Evolutionary conservation across 2,329 filamentous ascomycete species (phyloP), one percentile per base, ranked within the genome.

Genomic region (Sordariomycetes sp.): DNA sequence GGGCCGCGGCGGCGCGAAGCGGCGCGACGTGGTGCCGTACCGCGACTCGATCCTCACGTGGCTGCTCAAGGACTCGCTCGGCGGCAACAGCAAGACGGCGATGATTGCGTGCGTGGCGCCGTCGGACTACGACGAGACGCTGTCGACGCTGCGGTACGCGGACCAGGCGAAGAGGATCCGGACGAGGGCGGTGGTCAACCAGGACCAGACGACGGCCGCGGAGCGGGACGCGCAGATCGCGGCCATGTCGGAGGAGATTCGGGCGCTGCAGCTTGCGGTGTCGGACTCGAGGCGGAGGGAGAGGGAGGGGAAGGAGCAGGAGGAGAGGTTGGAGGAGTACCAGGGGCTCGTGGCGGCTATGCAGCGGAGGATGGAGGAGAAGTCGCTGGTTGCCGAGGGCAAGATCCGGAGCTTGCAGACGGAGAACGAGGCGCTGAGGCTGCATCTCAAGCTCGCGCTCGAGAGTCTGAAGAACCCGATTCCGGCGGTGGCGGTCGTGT

Each of bases 41-140:
- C 86, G 94, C 62, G 94, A 99, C 71, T 96, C 90, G 1, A 85
- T 86, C 63, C 72, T 86, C 55, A 86, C 82, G 1, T 86, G 92
- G 92, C 79, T 99, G 3, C 79, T 99, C 62, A 97, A 97, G 69
- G 94, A 99, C 70, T 95, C 89, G 1, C 77, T 99, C 0, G 94
- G 94, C 13, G 94, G 94, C 57, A 99, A 99, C 77, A 92, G 86
- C 66, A 99, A 97, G 72, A 99, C 94, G 10, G 94, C 94, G 61
- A 99, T 99, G 94, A 96, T 99, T 65, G 94, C 94, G 10, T 97
- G 94, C 69, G 96, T 99, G 64, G 86, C 90, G 5, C 94, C 94
- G 0, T 86, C 89, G 0, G 94, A 99, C 72, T 97, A 99, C 67
- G 94, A 99, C 58, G 94, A 99, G 69, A 99, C 94, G 0, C 80